Evolutionary conservation across 768 basidiomycete species (phyloP), one percentile per base, ranked within the genome.

Genomic region (Kwoniella pini): DNA sequence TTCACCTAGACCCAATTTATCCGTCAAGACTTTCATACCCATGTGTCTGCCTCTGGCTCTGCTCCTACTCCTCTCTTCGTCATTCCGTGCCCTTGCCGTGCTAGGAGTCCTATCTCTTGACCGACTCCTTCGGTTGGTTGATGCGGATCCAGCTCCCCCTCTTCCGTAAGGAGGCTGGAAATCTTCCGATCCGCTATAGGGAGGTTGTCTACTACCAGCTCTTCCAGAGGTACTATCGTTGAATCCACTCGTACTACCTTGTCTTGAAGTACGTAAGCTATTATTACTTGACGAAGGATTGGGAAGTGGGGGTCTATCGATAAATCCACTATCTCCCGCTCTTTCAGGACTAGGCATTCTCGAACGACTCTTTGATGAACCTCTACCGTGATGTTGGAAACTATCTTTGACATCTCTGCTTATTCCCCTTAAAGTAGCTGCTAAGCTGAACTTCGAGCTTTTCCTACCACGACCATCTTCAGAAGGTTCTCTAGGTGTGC

Each of bases 21-120:
- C 76, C 12, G 72, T 74, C 50, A 77, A 67, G 3, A 66, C 71
- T 53, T 79, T 79, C 69, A 79, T 76, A 1, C 79, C 75, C 38
- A 71, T 78, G 49, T 76, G 68, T 50, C 80, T 68, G 2, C 80
- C 79, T 57, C 77, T 56, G 21, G 67, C 70, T 53, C 79, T 54
- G 49, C 70, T 72, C 24, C 74, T 69, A 48, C 77, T 78, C 40
- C 77, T 55, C 22, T 64, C 67, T 10, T 61, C 59, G 10, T 51
- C 60, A 21, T 56, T 58, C 15, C 57, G 19, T 9, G 26, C 30
- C 31, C 31, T 38, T 1, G 36, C 36, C 30, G 57, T 19, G 45
- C 62, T 60, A 36, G 54, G 21, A 39, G 28, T 43, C 31, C 60
- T 49, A 46, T 62, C 64, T 24, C 63, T 39, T 2, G 62, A 65